Evolutionary conservation across 805 yeast species (phyloP), one percentile per base, ranked within the genome.

Genomic region (Ogataea sp.): DNA sequence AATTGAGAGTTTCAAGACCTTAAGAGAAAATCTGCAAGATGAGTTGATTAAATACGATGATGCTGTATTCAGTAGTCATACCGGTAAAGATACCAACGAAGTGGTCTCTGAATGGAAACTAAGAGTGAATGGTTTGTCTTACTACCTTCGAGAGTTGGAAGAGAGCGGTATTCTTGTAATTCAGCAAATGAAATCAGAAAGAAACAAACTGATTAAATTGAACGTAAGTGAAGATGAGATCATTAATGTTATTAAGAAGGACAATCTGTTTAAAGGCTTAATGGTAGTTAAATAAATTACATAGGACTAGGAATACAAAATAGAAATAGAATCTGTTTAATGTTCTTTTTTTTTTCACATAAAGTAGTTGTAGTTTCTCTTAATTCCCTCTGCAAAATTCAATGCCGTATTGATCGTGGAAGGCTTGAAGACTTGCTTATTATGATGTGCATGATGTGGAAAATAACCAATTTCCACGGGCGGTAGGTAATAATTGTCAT

Each of bases 81-180:
- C 7, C 26, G 11, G 11, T 23, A 23, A 23, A 42, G 2, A 30
- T 40, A 34, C 18, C 49, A 11, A 11, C 10, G 11, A 8, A 30
- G 48, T 6, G 58, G 11, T 11, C 7, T 8, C 10, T 23, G 11
- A 23, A 8, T 23, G 26, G 26, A 23, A 66, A 2, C 59, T 78
- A 1, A 65, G 90, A 41, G 65, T 83, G 21, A 65, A 68, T 20
- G 80, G 84, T 4, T 73, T 84, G 48, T 71, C 72, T 28, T 74
- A 65, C 39, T 68, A 85, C 1, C 51, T 88, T 7, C 67, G 70
- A 35, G 94, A 87, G 50, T 63, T 90, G 40, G 75, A 76, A 13
- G 96, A 88, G 40, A 77, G 80, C 33, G 97, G 97, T 0, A 63
- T 90, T 6, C 45, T 93, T 2, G 64, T 77, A 3, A 81, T 77